These are phyloP conservation scores for Asterionellopsis glacialis DNA, from an alignment of 108 stramenopile species.

Conservation along the genomic window DNA sequence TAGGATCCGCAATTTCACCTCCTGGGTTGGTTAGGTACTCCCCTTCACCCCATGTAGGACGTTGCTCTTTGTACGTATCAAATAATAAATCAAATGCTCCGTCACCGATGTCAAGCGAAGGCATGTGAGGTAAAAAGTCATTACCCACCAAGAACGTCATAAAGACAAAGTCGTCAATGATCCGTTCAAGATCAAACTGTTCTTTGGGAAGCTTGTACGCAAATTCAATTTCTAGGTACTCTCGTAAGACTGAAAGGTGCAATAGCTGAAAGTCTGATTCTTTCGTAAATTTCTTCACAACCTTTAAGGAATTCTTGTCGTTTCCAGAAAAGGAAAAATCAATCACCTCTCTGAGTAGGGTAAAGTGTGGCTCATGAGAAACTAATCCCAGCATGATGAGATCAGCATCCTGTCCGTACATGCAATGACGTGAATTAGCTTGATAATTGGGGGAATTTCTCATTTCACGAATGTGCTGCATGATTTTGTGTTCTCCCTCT, in stretches of 20 bases:
- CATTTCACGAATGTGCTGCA: slow-evolving; percentile 96
- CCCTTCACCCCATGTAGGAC: slow-evolving; percentile 67
- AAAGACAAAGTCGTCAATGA: slow-evolving; percentile 99
- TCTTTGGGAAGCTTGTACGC: slow-evolving; percentile 28
- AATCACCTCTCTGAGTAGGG: slow-evolving; percentile 91
- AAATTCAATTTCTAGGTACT: slow-evolving; percentile 94
- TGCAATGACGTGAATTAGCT: slow-evolving; percentile 95
- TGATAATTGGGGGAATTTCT: slow-evolving; percentile 72
- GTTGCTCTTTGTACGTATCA: slow-evolving; percentile 88
- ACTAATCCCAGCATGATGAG: slow-evolving; percentile 98
- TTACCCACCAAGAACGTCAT: slow-evolving; percentile 96
- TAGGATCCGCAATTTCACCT: slow-evolving; percentile 77
- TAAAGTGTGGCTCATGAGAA: slow-evolving; percentile 98
- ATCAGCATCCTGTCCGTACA: slow-evolving; percentile 99
- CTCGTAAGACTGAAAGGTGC: slow-evolving; percentile 92
- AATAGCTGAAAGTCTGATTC: slow-evolving; percentile 96
- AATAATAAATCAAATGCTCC: slow-evolving; percentile 95
- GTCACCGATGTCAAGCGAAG: slow-evolving; percentile 94
- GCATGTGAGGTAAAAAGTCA: slow-evolving; percentile 98
- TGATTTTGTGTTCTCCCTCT: slow-evolving; percentile 99
- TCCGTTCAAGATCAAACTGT: slow-evolving; percentile 81
- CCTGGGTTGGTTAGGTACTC: slow-evolving; percentile 83
- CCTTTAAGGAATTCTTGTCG: slow-evolving; percentile 69
- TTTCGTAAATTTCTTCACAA: slow-evolving; percentile 91
- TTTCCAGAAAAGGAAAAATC: slow-evolving; percentile 70